Conservation (phyloP, 805 yeast species). For the Jamesozyma jinghongensis region DNA sequence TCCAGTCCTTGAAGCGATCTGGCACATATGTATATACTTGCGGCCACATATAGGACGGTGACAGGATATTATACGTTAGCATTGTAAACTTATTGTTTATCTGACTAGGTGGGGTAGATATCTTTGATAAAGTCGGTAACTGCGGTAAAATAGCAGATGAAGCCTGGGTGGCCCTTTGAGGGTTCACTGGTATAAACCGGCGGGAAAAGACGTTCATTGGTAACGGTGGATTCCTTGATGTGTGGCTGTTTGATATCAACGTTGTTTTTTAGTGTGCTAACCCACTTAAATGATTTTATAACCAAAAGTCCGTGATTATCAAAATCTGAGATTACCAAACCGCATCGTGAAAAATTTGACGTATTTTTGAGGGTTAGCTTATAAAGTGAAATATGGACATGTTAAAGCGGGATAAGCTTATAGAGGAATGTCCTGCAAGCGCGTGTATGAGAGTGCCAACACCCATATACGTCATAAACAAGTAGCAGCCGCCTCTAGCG, state of each 20-base stretch:
- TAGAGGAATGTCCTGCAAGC: too few relatives aligned
- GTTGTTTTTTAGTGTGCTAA: too few relatives aligned
- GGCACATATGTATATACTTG: conserved; percentile 45
- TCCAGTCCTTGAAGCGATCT: conserved; percentile 40
- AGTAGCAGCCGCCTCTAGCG: background rate
- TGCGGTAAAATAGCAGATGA: background rate
- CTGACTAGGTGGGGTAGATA: background rate
- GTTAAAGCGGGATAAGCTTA: too few relatives aligned
- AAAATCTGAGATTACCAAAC: too few relatives aligned
- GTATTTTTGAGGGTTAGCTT: too few relatives aligned
- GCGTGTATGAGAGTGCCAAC: too few relatives aligned
- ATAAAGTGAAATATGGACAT: too few relatives aligned
- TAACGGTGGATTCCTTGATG: too few relatives aligned
- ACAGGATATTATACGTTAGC: conserved; percentile 39
- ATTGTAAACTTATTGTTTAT: conserved; percentile 25
- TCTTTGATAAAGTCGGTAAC: background rate
- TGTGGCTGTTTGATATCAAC: too few relatives aligned
- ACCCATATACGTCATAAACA: background rate
- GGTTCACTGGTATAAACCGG: conserved; percentile 5
- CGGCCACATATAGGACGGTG: conserved; percentile 53
- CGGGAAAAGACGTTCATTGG: conserved; percentile 3
- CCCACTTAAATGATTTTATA: too few relatives aligned
- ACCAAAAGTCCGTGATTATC: too few relatives aligned
- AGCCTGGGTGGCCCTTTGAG: background rate
- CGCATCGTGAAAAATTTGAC: too few relatives aligned